These are phyloP conservation scores for Prosopis cineraria DNA, from an alignment of 306 rosid species.

Conservation along the genomic window DNA sequence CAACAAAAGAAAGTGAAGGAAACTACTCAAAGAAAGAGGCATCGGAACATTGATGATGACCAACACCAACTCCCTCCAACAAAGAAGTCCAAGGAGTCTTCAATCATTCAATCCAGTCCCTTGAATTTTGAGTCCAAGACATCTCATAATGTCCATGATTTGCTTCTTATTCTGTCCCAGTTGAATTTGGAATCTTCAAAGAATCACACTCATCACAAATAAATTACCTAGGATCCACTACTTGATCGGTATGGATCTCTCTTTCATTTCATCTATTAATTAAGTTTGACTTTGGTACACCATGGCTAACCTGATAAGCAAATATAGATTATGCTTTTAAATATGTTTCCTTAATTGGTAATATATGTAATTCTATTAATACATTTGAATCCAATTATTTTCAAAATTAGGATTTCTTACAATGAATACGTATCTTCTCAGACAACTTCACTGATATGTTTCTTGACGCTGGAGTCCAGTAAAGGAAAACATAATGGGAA, in stretches of 20 bases:
- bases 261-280: neutral
- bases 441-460: too few species aligned
- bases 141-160: neutral
- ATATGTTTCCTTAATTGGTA: neutral
- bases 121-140: neutral
- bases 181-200: neutral
- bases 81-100: neutral
- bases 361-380: neutral
- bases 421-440: too few species aligned
- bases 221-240: neutral
- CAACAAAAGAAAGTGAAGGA: neutral
- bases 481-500: too few species aligned
- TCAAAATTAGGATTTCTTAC: too few species aligned
- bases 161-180: neutral
- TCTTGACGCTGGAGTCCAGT: too few species aligned
- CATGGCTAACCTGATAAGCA: neutral
- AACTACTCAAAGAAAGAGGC: neutral
- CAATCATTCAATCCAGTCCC: neutral
- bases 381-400: neutral
- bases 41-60: neutral
- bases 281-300: neutral
- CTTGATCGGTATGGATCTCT: neutral
- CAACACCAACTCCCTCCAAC: neutral
- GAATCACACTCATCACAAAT: neutral
- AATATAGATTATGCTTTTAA: neutral